Evolutionary conservation across 2,329 filamentous ascomycete genomes (phyloP).

Genomic region (Reticulascus tulasneorum): DNA sequence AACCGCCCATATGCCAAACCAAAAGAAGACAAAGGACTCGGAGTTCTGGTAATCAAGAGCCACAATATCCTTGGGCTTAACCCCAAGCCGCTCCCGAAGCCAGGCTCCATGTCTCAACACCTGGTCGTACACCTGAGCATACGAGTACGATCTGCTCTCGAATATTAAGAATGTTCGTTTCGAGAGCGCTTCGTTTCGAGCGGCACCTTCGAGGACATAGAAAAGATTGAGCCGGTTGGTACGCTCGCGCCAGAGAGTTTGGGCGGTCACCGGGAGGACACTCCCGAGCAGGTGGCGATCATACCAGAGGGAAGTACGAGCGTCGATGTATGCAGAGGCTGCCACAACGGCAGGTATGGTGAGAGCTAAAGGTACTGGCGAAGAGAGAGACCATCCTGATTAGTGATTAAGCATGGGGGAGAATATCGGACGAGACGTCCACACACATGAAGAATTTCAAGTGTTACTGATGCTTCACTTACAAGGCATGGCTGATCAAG

Average conservation of each 20-base stretch:
- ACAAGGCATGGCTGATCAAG: too few relatives aligned
- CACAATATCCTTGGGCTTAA: constrained; percentile 71
- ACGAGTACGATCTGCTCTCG: constrained; percentile 66
- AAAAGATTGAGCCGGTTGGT: constrained; percentile 66
- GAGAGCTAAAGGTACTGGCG: constrained; percentile 50
- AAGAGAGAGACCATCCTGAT: too few relatives aligned
- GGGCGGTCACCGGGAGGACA: constrained; percentile 41
- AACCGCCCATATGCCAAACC: constrained; percentile 76
- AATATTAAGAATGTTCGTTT: constrained; percentile 61
- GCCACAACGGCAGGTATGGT: constrained; percentile 61
- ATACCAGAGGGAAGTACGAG: constrained; percentile 61
- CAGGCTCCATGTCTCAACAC: constrained; percentile 71
- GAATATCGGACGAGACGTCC: neutral
- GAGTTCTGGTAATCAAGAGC: constrained; percentile 80
- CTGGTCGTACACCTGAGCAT: constrained; percentile 68
- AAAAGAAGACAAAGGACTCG: constrained; percentile 70
- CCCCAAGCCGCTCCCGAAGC: constrained; percentile 59
- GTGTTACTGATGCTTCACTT: too few relatives aligned
- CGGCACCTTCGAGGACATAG: constrained; percentile 68
- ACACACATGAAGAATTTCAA: too few relatives aligned
- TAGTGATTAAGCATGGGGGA: too few relatives aligned
- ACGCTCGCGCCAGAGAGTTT: constrained; percentile 43
- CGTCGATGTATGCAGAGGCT: constrained; percentile 74
- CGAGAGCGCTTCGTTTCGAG: constrained; percentile 46
- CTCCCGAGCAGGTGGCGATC: constrained; percentile 60